Percentiles rank a stretch among this genome's conserved stretches.
These are phyloP conservation scores for Musa acuminata DNA, from an alignment of 176 grass and related monocot species.

Conservation along the genomic window DNA sequence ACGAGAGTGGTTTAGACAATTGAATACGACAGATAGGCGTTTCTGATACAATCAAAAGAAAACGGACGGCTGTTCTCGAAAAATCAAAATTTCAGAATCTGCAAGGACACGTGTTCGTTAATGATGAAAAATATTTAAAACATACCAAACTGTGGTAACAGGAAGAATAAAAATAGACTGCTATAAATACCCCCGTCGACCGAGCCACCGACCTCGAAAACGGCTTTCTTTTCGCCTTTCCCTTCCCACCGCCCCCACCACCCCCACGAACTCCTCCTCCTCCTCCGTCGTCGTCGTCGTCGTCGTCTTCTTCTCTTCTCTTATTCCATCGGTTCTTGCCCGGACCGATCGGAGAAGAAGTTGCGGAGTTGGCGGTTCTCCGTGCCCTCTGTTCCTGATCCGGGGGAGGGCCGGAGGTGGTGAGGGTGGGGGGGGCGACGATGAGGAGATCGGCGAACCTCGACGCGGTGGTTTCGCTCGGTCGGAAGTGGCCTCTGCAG, in stretches of 20 bases:
- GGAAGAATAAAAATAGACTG: neutral
- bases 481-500: conserved; percentile 4
- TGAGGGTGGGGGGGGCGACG: neutral
- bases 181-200: neutral
- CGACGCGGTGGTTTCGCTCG: neutral
- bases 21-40: no score
- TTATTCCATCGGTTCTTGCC: no score
- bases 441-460: neutral
- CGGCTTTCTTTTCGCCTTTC: neutral
- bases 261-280: neutral
- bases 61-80: no score
- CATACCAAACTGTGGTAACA: no score
- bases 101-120: no score
- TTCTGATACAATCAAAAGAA: no score
- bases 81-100: no score
- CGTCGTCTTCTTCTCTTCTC: no score
- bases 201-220: neutral
- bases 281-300: no score
- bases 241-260: neutral
- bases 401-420: neutral
- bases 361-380: neutral
- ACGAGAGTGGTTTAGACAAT: no score
- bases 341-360: neutral
- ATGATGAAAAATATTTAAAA: no score
- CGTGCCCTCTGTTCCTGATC: conserved; percentile 4